phyloP scores from a whole-genome alignment of 225 moss, liverwort and hornwort species.

The Thuidium tamariscinum region DNA sequence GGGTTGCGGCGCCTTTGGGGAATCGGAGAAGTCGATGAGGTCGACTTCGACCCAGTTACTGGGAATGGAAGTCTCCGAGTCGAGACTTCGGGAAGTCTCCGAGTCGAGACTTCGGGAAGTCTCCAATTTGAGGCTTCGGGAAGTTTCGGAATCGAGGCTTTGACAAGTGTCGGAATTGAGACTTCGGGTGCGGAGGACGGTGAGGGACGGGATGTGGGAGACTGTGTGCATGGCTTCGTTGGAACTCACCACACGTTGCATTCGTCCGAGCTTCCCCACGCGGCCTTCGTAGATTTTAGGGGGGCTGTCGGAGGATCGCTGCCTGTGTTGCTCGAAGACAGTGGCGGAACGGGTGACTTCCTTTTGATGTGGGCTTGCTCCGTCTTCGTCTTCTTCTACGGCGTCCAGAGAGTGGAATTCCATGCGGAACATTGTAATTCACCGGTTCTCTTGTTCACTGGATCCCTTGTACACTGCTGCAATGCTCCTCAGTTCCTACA shows the following conservation, averaged over 20 bases:
- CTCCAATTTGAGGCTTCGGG: background rate
- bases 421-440: background rate
- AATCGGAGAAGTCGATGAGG: conserved; percentile 13
- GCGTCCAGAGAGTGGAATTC: background rate
- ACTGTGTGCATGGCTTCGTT: background rate
- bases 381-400: background rate
- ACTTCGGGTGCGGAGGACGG: background rate
- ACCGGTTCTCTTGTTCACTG: background rate
- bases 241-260: background rate
- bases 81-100: background rate
- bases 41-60: conserved; percentile 19
- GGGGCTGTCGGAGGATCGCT: background rate
- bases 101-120: background rate
- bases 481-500: background rate
- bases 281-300: background rate
- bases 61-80: background rate
- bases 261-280: background rate
- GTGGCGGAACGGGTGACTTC: background rate
- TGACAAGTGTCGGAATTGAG: background rate
- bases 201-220: background rate
- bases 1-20: background rate
- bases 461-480: background rate
- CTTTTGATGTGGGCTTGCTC: background rate
- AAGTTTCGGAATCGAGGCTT: background rate
- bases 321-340: background rate